A percentile compares a stretch with the other conserved stretches of the same genome.
phyloP scores from a whole-genome alignment of 768 basidiomycete genomes.

The Coprinopsis strossmayeri region DNA sequence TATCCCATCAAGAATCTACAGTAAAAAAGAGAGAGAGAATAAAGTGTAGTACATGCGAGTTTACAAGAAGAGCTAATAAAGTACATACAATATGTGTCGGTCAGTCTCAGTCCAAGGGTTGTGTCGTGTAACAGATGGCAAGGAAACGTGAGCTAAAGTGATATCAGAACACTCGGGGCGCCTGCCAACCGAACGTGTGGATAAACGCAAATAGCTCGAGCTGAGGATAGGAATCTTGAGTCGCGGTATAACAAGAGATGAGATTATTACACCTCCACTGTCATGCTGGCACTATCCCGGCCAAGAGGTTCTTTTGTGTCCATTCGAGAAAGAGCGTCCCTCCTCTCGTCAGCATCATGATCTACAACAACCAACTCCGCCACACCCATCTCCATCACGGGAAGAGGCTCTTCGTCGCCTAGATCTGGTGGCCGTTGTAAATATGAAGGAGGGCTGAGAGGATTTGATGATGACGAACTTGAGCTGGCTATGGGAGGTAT shows the following conservation, averaged over 20 bases:
- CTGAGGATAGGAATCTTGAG: too few relatives aligned
- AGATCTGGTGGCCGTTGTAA: neutral
- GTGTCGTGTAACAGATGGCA: too few relatives aligned
- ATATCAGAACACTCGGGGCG: too few relatives aligned
- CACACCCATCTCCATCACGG: slow-evolving; percentile 22
- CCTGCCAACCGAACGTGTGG: too few relatives aligned
- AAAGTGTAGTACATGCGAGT: neutral
- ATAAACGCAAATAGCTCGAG: too few relatives aligned
- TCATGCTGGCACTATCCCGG: slow-evolving; percentile 4
- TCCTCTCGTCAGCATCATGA: slow-evolving; percentile 5
- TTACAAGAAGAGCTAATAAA: neutral
- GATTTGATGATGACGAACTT: slow-evolving; percentile 6
- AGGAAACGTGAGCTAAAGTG: too few relatives aligned
- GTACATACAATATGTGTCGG: neutral
- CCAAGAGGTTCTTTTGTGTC: neutral
- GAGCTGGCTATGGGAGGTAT: slow-evolving; percentile 7
- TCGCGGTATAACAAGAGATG: too few relatives aligned
- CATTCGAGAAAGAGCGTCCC: neutral
- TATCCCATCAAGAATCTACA: too few relatives aligned
- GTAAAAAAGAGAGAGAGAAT: too few relatives aligned
- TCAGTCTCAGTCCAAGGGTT: too few relatives aligned
- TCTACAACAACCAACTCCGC: slow-evolving; percentile 14
- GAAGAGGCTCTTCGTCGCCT: slow-evolving; percentile 18
- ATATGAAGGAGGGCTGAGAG: neutral
- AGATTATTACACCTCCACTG: neutral